Evolutionary conservation across 116 monocot genomes (phyloP), one percentile per base, ranked within the genome.

Genomic region (Iris pallida): DNA sequence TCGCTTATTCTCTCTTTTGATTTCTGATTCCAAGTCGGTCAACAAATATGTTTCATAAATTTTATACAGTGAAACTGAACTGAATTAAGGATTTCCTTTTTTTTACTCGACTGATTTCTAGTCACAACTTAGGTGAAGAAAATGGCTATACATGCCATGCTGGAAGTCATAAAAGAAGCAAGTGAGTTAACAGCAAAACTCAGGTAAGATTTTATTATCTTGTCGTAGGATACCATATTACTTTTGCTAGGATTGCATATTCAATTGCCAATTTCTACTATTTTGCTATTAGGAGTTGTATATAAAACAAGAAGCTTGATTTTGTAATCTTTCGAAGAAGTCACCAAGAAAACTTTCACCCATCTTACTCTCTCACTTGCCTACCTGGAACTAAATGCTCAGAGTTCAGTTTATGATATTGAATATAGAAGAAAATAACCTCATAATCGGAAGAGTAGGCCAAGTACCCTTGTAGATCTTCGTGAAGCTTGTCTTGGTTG

Each of bases 61-160:
- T 30, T 30, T 30, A 30, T 30, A 3, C 30, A 0, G 3, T 30
- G 30, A 30, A 30, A 30, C 30, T 30, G 30, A 30, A 30, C 30
- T 30, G 30, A 30, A 30, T 30, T 30, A 30, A 30, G 30, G 30
- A 30, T 30, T 30, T 30, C 30, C 30, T 30, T 30, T 30, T 30
- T 30, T 0, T 30, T 30, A 30, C 30, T 30, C 30, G 30, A 30
- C 30, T 30, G 30, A 30, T 30, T 30, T 30, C 30, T 30, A 30
- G 30, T 30, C 30, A 30, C 30, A 30, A 30, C 30, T 30, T 30
- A 67, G 67, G 67, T 67, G 5, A 67, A 67, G 67, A 67, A 67
- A 67, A 67, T 67, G 67, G 18, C 67, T 20, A 30, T 67, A 67
- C 54, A 67, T 42, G 53, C 54, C 42, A 53, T 49, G 49, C 14